A percentile compares a stretch with the other conserved stretches of the same genome.
Conservation (phyloP, 2,329 filamentous ascomycete genomes). For the Trichoderma sp. region DNA sequence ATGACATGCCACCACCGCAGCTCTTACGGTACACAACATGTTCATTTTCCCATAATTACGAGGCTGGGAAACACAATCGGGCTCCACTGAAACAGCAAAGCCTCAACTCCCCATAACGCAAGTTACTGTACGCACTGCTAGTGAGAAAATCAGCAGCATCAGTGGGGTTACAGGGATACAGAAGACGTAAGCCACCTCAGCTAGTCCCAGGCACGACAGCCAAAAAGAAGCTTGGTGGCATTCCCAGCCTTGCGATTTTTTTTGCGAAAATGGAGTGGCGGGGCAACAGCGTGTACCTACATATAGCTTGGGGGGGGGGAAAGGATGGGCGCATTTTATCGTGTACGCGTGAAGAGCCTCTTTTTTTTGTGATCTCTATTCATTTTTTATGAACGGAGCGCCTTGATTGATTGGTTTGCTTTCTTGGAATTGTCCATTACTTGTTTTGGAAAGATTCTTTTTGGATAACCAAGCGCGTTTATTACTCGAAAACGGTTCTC, state of each 20-base stretch:
- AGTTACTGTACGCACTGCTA: not conserved
- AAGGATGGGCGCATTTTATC: not conserved
- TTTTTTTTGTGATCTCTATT: not conserved
- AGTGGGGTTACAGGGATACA: not conserved
- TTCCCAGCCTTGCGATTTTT: constrained; percentile 40
- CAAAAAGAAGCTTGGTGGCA: not conserved
- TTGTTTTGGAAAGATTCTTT: not conserved
- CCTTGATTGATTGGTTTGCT: not conserved
- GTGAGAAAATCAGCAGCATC: not conserved
- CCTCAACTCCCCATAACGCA: not conserved
- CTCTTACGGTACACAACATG: not conserved
- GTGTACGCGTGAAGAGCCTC: not conserved
- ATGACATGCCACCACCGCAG: constrained; percentile 1
- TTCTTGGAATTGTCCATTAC: not conserved
- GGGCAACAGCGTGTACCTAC: constrained; percentile 46
- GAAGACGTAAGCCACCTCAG: constrained; percentile 5
- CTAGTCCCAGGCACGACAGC: constrained; percentile 10
- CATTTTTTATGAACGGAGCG: not conserved
- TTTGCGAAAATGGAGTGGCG: constrained; percentile 46
- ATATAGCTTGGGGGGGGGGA: constrained; percentile 33
- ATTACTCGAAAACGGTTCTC: not conserved
- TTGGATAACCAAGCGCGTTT: not conserved
- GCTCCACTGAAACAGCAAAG: constrained; percentile 13
- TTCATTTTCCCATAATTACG: not conserved
- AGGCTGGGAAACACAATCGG: constrained; percentile 1